A percentile compares a stretch with the other conserved stretches of the same genome.
Evolutionary conservation across 2,329 filamentous ascomycete genomes (phyloP).

Genomic region (Epichloe sibirici): DNA sequence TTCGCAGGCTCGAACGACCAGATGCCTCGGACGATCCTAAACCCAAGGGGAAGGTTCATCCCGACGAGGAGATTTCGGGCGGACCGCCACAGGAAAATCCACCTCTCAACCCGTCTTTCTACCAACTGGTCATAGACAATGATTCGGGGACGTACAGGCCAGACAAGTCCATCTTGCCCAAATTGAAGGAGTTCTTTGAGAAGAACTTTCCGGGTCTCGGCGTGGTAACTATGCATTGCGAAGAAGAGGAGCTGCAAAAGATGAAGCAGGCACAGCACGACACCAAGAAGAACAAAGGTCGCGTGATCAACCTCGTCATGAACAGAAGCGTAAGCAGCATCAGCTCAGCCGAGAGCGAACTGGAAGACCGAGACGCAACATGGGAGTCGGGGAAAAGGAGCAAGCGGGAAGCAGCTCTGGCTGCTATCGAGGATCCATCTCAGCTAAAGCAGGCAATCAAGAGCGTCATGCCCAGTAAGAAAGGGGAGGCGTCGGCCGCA

Average conservation of each 20-base stretch:
- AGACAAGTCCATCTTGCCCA: conserved; percentile 61
- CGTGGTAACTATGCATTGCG: conserved; percentile 64
- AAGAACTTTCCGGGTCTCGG: conserved; percentile 66
- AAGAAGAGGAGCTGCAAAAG: conserved; percentile 57
- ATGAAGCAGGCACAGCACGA: conserved; percentile 68
- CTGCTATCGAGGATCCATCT: conserved; percentile 37
- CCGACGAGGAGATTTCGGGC: conserved; percentile 32
- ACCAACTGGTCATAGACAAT: conserved; percentile 89
- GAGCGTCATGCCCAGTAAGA: conserved; percentile 14
- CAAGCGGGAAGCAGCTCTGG: conserved; percentile 39
- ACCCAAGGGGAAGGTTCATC: conserved; percentile 37
- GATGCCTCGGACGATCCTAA: conserved; percentile 30
- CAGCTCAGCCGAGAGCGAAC: conserved; percentile 40
- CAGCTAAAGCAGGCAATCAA: conserved; percentile 27
- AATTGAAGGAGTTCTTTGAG: conserved; percentile 58
- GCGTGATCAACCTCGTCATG: conserved; percentile 40
- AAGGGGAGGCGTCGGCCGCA: conserved; percentile 1
- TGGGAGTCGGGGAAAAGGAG: conserved; percentile 31
- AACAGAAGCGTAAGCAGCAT: conserved; percentile 41
- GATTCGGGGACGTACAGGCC: conserved; percentile 90
- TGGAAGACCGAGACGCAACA: conserved; percentile 31
- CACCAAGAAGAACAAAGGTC: conserved; percentile 54
- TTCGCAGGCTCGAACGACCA: conserved; percentile 52
- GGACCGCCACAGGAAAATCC: conserved; percentile 32
- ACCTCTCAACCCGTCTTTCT: conserved; percentile 41